A percentile compares a stretch with the other conserved stretches of the same genome.
These are phyloP conservation scores for Fusarium compactum DNA, from an alignment of 2,329 filamentous ascomycete species.

Conservation along the genomic window DNA sequence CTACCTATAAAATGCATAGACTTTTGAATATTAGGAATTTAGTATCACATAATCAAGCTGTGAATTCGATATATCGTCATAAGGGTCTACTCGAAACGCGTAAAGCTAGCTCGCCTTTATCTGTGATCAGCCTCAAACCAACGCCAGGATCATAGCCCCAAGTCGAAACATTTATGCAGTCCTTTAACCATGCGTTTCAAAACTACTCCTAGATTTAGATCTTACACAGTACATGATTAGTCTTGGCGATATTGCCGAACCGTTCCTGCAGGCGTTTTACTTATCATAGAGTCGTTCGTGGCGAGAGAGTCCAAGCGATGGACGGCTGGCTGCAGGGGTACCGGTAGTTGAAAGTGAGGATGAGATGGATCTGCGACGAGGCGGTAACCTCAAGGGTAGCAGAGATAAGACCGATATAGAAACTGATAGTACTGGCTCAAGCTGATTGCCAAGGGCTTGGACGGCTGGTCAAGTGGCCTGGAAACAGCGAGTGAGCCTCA, in stretches of 20 bases:
- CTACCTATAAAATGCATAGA: conserved; percentile 22
- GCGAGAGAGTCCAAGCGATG: background rate
- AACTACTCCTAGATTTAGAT: background rate
- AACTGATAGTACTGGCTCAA: background rate
- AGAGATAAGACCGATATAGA: background rate
- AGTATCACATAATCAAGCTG: background rate
- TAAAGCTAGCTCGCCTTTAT: background rate
- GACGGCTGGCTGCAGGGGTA: background rate
- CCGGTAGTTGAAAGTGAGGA: background rate
- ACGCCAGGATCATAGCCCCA: background rate
- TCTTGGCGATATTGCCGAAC: background rate
- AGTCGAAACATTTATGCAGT: background rate
- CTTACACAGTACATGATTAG: background rate
- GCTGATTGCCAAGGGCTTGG: background rate
- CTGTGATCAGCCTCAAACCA: background rate
- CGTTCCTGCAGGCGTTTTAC: background rate
- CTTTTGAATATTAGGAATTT: conserved; percentile 6
- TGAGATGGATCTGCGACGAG: background rate
- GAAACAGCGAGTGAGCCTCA: background rate
- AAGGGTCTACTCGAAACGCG: background rate
- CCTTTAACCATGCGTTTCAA: background rate
- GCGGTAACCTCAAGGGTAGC: background rate
- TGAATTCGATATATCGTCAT: background rate
- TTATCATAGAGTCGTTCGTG: background rate
- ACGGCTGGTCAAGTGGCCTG: background rate